A percentile compares a stretch with the other conserved stretches of the same genome.
These are phyloP conservation scores for Aspergillus nomiae DNA, from an alignment of 2,329 filamentous ascomycete species.

Conservation along the genomic window DNA sequence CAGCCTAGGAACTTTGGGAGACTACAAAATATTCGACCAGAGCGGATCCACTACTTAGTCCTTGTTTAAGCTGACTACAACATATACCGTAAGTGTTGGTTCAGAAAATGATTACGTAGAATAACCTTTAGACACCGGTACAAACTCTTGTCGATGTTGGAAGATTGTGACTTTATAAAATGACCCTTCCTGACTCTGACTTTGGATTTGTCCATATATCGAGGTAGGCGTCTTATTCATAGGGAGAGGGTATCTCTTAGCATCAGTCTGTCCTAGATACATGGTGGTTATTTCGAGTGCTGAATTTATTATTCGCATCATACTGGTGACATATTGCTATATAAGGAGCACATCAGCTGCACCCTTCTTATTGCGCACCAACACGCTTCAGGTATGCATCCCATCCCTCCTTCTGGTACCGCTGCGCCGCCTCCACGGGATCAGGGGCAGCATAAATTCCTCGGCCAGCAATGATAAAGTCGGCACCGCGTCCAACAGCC, in stretches of 20 bases:
- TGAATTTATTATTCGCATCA: not conserved
- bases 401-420: slow-evolving; percentile 50
- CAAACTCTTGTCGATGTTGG: no score
- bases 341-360: not conserved
- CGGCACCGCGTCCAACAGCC: slow-evolving; percentile 48
- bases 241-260: not conserved
- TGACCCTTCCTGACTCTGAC: not conserved
- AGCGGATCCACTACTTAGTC: no score
- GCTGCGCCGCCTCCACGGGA: slow-evolving; percentile 46
- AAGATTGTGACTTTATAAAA: no score
- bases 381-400: slow-evolving; percentile 46
- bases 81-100: no score
- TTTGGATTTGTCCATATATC: not conserved
- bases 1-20: no score
- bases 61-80: no score
- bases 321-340: not conserved
- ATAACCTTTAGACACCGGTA: no score
- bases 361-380: slow-evolving; percentile 16
- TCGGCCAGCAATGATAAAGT: slow-evolving; percentile 52
- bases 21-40: no score
- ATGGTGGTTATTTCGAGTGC: not conserved
- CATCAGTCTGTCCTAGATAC: not conserved
- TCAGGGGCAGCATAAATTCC: slow-evolving; percentile 50
- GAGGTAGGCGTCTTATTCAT: not conserved
- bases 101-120: no score